phyloP scores from a whole-genome alignment of 805 yeast genomes.

The Saturnispora halmiae region DNA sequence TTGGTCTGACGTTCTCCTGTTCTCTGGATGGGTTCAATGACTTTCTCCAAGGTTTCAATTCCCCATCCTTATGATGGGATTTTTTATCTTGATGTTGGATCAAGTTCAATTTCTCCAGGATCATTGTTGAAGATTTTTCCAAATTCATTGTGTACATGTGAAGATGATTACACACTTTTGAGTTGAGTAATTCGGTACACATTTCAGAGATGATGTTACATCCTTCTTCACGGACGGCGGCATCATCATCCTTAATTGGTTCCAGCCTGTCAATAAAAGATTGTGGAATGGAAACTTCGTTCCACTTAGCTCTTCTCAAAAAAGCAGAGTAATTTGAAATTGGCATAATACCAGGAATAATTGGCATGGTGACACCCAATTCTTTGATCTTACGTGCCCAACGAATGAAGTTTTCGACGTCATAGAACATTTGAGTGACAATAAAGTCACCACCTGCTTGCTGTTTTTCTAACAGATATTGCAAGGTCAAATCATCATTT shows the following conservation, averaged over 20 bases:
- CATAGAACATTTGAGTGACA: conserved; percentile 96
- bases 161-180: conserved; percentile 72
- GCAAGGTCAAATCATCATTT: conserved; percentile 42
- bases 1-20: conserved; percentile 82
- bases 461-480: conserved; percentile 72
- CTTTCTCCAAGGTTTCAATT: conserved; percentile 78
- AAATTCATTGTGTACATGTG: conserved; percentile 97
- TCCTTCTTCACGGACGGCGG: conserved; percentile 76
- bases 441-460: conserved; percentile 93
- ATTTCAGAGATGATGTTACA: conserved; percentile 72
- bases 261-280: conserved; percentile 61
- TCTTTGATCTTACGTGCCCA: conserved; percentile 74
- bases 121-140: conserved; percentile 84
- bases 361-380: conserved; percentile 71
- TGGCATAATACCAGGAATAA: conserved; percentile 98
- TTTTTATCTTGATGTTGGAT: conserved; percentile 23
- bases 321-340: conserved; percentile 92
- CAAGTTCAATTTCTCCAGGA: conserved; percentile 64
- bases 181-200: conserved; percentile 64
- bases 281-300: conserved; percentile 72
- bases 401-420: conserved; percentile 68
- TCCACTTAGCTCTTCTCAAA: conserved; percentile 91
- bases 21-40: conserved; percentile 73
- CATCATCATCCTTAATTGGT: conserved; percentile 85
- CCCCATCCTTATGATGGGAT: conserved; percentile 14